Evolutionary conservation across 495 filamentous ascomycete species (phyloP).

Genomic region (Mytilinidion resinicola): DNA sequence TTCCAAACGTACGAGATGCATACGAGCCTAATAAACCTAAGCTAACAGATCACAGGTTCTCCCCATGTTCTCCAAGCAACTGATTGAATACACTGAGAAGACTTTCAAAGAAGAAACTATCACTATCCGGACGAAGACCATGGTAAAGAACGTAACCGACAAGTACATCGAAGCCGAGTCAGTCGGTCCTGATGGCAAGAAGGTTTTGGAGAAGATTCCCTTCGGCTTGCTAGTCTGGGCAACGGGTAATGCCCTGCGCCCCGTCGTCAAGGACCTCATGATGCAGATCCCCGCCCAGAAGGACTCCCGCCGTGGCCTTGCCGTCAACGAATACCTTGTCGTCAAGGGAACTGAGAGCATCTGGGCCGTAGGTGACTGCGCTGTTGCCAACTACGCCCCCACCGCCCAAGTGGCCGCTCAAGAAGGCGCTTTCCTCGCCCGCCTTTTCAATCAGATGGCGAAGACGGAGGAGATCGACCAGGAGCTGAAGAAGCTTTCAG

Average conservation of each 20-base stretch:
- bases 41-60: conserved; percentile 48
- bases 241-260: conserved; percentile 90
- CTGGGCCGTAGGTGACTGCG: conserved; percentile 88
- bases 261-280: conserved; percentile 85
- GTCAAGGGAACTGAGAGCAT: conserved; percentile 95
- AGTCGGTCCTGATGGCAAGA: conserved; percentile 77
- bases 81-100: conserved; percentile 98
- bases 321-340: conserved; percentile 97
- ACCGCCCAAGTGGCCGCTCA: conserved; percentile 95
- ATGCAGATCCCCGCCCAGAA: conserved; percentile 86
- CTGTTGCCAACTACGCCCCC: conserved; percentile 92
- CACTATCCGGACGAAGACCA: conserved; percentile 92
- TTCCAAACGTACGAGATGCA: conserved; percentile 64
- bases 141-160: conserved; percentile 96
- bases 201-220: conserved; percentile 72
- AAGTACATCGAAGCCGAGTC: conserved; percentile 90
- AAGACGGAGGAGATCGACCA: conserved; percentile 75
- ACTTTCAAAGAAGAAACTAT: conserved; percentile 99
- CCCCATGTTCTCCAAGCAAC: conserved; percentile 97
- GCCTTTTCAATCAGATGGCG: conserved; percentile 96
- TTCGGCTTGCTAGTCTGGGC: conserved; percentile 98
- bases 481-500: conserved; percentile 56
- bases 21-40: neutral
- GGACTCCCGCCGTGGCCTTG: conserved; percentile 87
- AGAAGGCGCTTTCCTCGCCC: conserved; percentile 91